Percentiles rank a stretch among this genome's conserved stretches.
Evolutionary conservation across 139 green algal genomes (phyloP).

Genomic region (Micractinium conductrix): DNA sequence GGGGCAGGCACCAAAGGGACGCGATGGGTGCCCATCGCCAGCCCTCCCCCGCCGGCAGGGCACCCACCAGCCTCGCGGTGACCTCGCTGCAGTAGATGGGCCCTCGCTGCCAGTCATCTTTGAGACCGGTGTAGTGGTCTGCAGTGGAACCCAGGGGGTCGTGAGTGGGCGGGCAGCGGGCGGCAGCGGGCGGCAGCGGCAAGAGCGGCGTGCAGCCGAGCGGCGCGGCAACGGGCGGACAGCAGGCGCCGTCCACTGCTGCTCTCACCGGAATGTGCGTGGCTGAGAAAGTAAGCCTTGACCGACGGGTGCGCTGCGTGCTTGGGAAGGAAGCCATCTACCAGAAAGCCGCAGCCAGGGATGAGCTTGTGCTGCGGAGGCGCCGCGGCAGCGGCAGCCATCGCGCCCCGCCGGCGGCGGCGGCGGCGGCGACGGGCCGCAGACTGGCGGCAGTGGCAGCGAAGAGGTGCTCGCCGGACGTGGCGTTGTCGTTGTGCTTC

Average conservation of each 20-base stretch:
- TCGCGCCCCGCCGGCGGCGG: too few relatives aligned
- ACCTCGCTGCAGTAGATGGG: slow-evolving; percentile 88
- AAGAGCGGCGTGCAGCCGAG: background rate
- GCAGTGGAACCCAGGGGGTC: slow-evolving; percentile 14
- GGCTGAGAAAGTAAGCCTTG: slow-evolving; percentile 63
- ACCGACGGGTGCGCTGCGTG: background rate
- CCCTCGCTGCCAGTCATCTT: slow-evolving; percentile 68
- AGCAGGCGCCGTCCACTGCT: too few relatives aligned
- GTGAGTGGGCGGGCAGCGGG: background rate
- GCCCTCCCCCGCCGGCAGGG: too few relatives aligned
- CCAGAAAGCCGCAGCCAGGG: slow-evolving; percentile 53
- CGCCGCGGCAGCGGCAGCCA: too few relatives aligned
- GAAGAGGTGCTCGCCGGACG: too few relatives aligned
- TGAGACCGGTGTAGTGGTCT: slow-evolving; percentile 88
- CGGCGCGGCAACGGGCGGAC: too few relatives aligned
- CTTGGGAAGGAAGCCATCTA: slow-evolving; percentile 70
- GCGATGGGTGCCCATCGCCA: too few relatives aligned
- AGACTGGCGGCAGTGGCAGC: too few relatives aligned
- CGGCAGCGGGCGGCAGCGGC: background rate
- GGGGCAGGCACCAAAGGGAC: too few relatives aligned
- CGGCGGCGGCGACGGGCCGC: too few relatives aligned
- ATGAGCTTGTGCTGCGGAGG: slow-evolving; percentile 47
- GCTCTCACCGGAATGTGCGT: slow-evolving; percentile 74
- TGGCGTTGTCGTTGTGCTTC: too few relatives aligned
- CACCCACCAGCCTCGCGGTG: too few relatives aligned